Percentiles rank a stretch among this genome's conserved stretches.
phyloP scores from a whole-genome alignment of 2,329 filamentous ascomycete species.

The Venturia oleaginea region DNA sequence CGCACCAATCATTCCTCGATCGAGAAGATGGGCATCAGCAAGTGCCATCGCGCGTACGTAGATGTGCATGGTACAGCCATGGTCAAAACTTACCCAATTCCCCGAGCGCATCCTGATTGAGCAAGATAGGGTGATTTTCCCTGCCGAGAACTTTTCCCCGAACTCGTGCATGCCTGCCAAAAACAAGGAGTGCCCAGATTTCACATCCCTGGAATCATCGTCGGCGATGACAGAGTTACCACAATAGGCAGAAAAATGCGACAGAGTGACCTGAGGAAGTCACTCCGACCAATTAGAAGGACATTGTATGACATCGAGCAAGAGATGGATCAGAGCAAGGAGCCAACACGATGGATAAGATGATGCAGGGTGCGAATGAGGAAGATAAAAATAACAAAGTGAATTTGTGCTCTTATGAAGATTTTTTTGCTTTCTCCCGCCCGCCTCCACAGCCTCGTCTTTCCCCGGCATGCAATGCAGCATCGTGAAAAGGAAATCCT shows the following conservation, averaged over 20 bases:
- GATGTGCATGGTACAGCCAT: not conserved
- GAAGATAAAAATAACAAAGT: not conserved
- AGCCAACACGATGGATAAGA: not conserved
- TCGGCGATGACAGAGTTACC: not conserved
- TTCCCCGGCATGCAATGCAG: not conserved
- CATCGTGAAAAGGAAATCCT: constrained; percentile 4
- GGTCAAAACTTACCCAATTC: no score
- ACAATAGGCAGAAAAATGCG: not conserved
- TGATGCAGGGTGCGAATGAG: not conserved
- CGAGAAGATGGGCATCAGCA: not conserved
- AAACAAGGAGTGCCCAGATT: not conserved
- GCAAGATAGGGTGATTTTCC: no score
- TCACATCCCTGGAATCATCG: not conserved
- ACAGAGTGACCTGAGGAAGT: not conserved
- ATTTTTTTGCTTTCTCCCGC: not conserved
- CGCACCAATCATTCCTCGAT: not conserved
- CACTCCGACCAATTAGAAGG: not conserved
- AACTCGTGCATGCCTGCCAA: no score
- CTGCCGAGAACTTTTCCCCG: no score
- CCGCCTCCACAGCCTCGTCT: not conserved
- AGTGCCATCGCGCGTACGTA: not conserved
- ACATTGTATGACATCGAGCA: not conserved
- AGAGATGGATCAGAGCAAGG: not conserved
- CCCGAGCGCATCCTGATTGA: no score
- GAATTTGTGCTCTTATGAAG: constrained; percentile 3